Base-by-base conservation (phyloP, 805 yeast genomes). In the Saccharomycopsis selenospora region DNA sequence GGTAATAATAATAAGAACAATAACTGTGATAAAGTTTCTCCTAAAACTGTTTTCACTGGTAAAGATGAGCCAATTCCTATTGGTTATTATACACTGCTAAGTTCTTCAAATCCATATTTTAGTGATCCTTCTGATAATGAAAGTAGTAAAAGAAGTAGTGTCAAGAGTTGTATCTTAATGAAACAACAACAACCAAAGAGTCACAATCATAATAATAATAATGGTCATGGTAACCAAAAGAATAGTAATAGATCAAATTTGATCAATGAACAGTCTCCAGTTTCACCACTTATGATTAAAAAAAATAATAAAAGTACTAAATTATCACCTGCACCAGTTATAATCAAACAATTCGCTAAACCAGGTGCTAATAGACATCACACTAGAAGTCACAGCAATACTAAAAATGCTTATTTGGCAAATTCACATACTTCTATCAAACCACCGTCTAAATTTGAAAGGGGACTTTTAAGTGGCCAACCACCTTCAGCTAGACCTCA, bases 101-200 rank as follows among this genome's bases (percentile, higher is more conserved):
- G 38, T 14, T 33, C 38, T 33, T 20, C n/a, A 33, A 33, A 33
- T 20, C 38, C 38, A 14, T 33, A 33, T 20, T 33, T 33, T 10
- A 33, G 38, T 20, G 38, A 33, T 20, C 38, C 38, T 14, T 14
- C 17, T 10, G 38, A 33, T 20, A 33, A 33, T 14, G 38, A 33
- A 14, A 33, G 38, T 10, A 33, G 38, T 14, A 33, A 33, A 33
- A 33, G 38, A 33, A 33, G 38, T 33, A 33, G 38, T 33, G 38
- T 33, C 8, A 33, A 33, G 18, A 33, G 38, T 10, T 33, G n/a
- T 33, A 10, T 33, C 6, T 14, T 33, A 7, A n/a, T n/a, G n/a
- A 33, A 33, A 33, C 38, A 33, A 20, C n/a, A 6, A 17, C n/a
- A 14, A 17, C 20, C n/a, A 14, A 33, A 33, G 10, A 33, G 17